Percentiles rank a stretch among this genome's conserved stretches.
Evolutionary conservation across 2,329 filamentous ascomycete genomes (phyloP).

Genomic region (Cryphonectria nitschkei): DNA sequence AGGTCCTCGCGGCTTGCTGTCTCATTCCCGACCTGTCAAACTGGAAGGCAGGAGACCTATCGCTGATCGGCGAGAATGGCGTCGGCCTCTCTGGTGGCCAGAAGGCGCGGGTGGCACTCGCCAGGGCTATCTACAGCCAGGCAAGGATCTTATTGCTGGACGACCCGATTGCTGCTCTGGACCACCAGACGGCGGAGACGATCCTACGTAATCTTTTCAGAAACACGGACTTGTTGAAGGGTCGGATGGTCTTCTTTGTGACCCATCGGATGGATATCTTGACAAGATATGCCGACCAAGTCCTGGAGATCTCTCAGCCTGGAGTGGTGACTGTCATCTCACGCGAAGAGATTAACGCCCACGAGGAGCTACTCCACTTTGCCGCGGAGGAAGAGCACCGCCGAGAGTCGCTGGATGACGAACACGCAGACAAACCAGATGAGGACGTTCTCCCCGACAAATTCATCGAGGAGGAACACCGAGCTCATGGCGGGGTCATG

Average conservation of each 20-base stretch:
- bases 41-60: constrained; percentile 61
- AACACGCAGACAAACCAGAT: constrained; percentile 33
- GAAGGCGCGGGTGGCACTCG: constrained; percentile 65
- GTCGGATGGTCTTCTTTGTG: constrained; percentile 76
- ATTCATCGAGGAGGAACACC: constrained; percentile 78
- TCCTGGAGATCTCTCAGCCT: constrained; percentile 67
- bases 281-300: constrained; percentile 70
- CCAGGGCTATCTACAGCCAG: constrained; percentile 63
- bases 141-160: constrained; percentile 63
- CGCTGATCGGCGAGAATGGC: constrained; percentile 64
- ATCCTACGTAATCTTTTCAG: constrained; percentile 64
- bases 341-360: constrained; percentile 40
- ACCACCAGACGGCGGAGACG: constrained; percentile 63
- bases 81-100: constrained; percentile 67
- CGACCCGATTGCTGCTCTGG: constrained; percentile 65
- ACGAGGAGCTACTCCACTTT: constrained; percentile 43
- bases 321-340: constrained; percentile 35
- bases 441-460: constrained; percentile 54
- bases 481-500: constrained; percentile 76
- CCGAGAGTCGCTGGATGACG: constrained; percentile 33
- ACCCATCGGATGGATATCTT: constrained; percentile 82
- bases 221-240: constrained; percentile 44
- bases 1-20: constrained; percentile 64
- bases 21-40: constrained; percentile 58
- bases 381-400: constrained; percentile 43